Evolutionary conservation across 2,329 filamentous ascomycete genomes (phyloP).

Genomic region (Stachybotrys echinatus): DNA sequence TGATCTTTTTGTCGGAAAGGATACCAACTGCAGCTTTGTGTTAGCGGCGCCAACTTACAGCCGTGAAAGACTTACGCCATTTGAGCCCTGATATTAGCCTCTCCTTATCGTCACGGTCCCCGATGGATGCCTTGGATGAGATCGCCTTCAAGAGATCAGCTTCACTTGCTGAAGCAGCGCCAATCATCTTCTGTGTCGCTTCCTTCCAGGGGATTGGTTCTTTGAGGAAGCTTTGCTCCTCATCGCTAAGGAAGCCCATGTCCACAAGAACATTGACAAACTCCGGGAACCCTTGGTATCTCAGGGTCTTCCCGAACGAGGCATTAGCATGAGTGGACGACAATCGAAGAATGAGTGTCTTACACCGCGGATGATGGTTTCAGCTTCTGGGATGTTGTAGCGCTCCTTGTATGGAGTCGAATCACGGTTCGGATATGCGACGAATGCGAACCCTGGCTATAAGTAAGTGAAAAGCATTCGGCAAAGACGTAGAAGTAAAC

Average conservation of each 20-base stretch:
- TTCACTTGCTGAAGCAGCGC: conserved; percentile 59
- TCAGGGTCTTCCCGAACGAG: conserved; percentile 53
- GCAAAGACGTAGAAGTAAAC: conserved; percentile 58
- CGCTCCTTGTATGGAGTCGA: conserved; percentile 81
- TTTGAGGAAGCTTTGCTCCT: conserved; percentile 59
- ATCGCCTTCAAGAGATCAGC: conserved; percentile 70
- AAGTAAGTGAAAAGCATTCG: conserved; percentile 58
- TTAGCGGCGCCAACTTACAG: conserved; percentile 5
- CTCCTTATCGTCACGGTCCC: conserved; percentile 53
- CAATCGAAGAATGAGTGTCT: background rate
- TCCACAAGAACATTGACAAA: conserved; percentile 86
- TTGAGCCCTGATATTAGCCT: conserved; percentile 66
- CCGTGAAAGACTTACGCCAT: conserved; percentile 40
- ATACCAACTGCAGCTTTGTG: conserved; percentile 36
- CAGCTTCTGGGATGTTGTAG: conserved; percentile 88
- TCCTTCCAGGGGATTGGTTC: conserved; percentile 74
- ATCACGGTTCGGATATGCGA: conserved; percentile 91
- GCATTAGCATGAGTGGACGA: background rate
- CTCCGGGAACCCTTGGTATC: conserved; percentile 86
- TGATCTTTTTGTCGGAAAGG: conserved; percentile 51
- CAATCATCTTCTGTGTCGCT: conserved; percentile 72
- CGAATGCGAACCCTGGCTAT: conserved; percentile 81
- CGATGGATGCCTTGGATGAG: conserved; percentile 53
- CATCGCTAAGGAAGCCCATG: conserved; percentile 80
- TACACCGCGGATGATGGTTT: conserved; percentile 70